phyloP scores from a whole-genome alignment of 2,329 filamentous ascomycete genomes.

The Microsporum canis region DNA sequence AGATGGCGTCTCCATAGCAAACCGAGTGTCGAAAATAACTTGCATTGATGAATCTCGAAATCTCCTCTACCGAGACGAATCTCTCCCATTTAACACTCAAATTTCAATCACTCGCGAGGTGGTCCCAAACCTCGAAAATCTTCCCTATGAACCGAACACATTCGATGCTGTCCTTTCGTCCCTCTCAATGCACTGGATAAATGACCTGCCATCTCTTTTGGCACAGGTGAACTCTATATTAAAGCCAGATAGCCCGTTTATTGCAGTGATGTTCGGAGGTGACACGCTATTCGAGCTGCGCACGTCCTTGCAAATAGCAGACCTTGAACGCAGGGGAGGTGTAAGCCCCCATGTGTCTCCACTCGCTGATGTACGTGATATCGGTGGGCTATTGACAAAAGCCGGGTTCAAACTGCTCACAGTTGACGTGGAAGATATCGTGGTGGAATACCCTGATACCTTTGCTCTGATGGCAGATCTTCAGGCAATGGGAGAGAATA shows the following conservation, averaged over 20 bases:
- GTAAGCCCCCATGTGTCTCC: conserved; percentile 85
- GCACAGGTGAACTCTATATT: conserved; percentile 75
- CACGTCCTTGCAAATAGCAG: conserved; percentile 83
- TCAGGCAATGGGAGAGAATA: conserved; percentile 92
- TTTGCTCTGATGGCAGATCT: conserved; percentile 89
- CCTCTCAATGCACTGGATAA: conserved; percentile 91
- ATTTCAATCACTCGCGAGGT: conserved; percentile 64
- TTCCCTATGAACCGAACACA: conserved; percentile 62
- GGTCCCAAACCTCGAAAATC: conserved; percentile 52
- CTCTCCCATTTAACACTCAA: conserved; percentile 54
- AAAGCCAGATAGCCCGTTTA: conserved; percentile 82
- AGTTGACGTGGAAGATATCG: conserved; percentile 92
- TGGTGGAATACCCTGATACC: conserved; percentile 83
- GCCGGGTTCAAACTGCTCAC: conserved; percentile 93
- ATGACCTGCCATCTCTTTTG: conserved; percentile 78
- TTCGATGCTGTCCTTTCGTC: conserved; percentile 90
- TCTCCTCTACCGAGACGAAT: conserved; percentile 68
- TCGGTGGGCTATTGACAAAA: conserved; percentile 73
- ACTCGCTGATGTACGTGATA: conserved; percentile 79
- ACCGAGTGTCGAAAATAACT: conserved; percentile 60
- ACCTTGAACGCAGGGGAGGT: conserved; percentile 81
- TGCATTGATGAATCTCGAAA: conserved; percentile 70
- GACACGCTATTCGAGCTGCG: conserved; percentile 90
- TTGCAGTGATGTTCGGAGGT: conserved; percentile 92
- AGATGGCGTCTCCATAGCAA: conserved; percentile 48